These are phyloP conservation scores for Tilletia caries DNA, from an alignment of 1,284 basidiomycete genomes.

Conservation along the genomic window DNA sequence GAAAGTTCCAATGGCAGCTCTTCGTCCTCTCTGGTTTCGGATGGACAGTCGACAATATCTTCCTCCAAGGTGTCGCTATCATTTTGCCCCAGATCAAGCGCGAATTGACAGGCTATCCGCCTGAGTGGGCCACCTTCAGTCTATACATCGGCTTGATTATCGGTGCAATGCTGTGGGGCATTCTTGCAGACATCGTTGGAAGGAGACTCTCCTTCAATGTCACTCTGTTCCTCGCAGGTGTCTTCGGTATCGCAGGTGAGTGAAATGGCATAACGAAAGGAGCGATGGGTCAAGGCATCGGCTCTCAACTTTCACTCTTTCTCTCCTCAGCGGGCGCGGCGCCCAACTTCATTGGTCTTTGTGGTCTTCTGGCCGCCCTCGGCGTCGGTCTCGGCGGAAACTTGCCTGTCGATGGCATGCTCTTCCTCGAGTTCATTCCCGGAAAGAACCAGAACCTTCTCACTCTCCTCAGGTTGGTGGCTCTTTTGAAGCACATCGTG, in stretches of 20 bases:
- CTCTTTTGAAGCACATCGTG: not conserved
- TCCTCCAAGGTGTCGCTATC: constrained; percentile 50
- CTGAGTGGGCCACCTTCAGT: constrained; percentile 43
- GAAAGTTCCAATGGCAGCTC: constrained; percentile 29
- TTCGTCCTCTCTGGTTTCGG: constrained; percentile 26
- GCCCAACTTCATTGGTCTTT: constrained; percentile 43
- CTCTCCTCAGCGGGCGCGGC: constrained; percentile 46
- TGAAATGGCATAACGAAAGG: too few species aligned
- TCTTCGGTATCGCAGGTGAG: constrained; percentile 45
- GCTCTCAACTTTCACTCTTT: constrained; percentile 49
- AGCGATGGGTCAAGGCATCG: constrained; percentile 9
- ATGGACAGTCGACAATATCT: constrained; percentile 26
- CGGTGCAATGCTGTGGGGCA: constrained; percentile 51
- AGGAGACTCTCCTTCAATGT: constrained; percentile 50
- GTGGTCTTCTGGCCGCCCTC: constrained; percentile 43
- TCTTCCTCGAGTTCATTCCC: constrained; percentile 50
- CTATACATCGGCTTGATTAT: constrained; percentile 31
- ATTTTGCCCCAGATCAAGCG: constrained; percentile 43
- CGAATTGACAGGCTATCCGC: constrained; percentile 42
- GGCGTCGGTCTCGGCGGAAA: constrained; percentile 51
- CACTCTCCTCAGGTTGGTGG: not conserved
- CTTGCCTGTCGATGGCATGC: constrained; percentile 53
- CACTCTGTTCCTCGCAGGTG: constrained; percentile 47
- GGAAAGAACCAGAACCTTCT: constrained; percentile 34
- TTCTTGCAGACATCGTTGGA: constrained; percentile 50